Evolutionary conservation across 306 rosid genomes (phyloP).

Genomic region (Glycyrrhiza uralensis): DNA sequence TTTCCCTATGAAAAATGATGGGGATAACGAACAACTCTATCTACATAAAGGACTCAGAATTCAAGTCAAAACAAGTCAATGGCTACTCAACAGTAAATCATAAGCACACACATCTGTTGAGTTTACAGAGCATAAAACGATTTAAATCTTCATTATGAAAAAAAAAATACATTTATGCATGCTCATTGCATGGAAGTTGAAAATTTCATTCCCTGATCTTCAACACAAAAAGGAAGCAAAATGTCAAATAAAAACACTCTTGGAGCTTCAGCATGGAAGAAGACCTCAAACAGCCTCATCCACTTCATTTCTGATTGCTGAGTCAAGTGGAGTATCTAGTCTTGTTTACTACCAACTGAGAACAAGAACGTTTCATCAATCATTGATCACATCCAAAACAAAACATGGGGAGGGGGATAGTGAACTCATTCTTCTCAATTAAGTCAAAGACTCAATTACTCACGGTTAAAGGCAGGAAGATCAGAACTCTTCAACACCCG

Average conservation of each 20-base stretch:
- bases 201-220: conserved; percentile 20
- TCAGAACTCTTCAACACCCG: conserved; percentile 82
- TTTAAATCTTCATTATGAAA: not conserved
- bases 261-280: conserved; percentile 23
- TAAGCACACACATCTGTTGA: not conserved
- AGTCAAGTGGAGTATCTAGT: conserved; percentile 26
- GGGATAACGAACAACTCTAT: no score
- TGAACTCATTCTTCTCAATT: not conserved
- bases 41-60: not conserved
- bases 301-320: conserved; percentile 39
- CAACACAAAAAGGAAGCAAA: conserved; percentile 19
- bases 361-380: not conserved
- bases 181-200: conserved; percentile 23
- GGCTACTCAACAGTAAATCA: conserved; percentile 8
- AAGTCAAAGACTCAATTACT: conserved; percentile 28
- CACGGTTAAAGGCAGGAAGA: conserved; percentile 60
- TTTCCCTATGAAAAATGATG: no score
- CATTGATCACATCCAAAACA: not conserved
- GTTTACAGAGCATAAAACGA: conserved; percentile 8
- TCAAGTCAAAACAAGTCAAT: not conserved
- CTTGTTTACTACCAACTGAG: conserved; percentile 41
- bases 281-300: conserved; percentile 14
- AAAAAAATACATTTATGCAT: conserved; percentile 23
- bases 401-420: not conserved
- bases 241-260: conserved; percentile 27